Base-by-base conservation (phyloP, 2,329 filamentous ascomycete genomes). In the Ceratocystiopsis brevicomis region DNA sequence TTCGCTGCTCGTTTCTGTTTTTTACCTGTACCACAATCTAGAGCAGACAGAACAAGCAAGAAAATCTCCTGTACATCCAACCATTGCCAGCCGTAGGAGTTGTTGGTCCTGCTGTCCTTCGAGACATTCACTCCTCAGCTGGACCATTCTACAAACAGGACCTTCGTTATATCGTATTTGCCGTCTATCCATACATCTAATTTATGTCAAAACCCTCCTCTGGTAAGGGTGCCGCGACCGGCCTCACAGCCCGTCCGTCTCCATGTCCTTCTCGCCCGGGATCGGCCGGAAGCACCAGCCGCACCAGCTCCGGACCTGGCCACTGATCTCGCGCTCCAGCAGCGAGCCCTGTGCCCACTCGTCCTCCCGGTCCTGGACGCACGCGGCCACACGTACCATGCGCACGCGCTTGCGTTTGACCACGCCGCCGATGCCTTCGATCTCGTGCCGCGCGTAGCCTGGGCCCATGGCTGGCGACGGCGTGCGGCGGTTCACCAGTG, bases 371-470 rank as follows among this genome's bases (percentile, higher is more conserved):
- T 94, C 84, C 48, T 81, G 80, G 13, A 95, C 88, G 48, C 80
- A 84, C 5, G 80, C 81, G 1, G 87, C 88, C 0, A 95, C 77
- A 47, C 71, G 72, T 6, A 92, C 75, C 63, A 84, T 78, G 53
- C 79, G 78, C 53, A 90, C 83, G n/a, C 81, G 68, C 61, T 88
- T 93, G 48, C 79, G 81, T 66, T 93, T 93, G 43, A 95, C 75
- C 14, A 81, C 72, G 1, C 87, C 87, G 12, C 87, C 87, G 38
- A 95, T 82, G 2, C 87, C 87, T 54, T 93, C 84, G 47, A 95
- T 82, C 60, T 95, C 87, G 55, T 94, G 86, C 37, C 82, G 70
- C 45, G 77, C 70, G 55, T 94, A 95, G 3, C 86, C 86, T 0
- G 82, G 68, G 46, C 79, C 64, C 50, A 69, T 68, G 58, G 72